Conservation (phyloP, 257 asterid genomes). For the Jaltomata sinuosa region DNA sequence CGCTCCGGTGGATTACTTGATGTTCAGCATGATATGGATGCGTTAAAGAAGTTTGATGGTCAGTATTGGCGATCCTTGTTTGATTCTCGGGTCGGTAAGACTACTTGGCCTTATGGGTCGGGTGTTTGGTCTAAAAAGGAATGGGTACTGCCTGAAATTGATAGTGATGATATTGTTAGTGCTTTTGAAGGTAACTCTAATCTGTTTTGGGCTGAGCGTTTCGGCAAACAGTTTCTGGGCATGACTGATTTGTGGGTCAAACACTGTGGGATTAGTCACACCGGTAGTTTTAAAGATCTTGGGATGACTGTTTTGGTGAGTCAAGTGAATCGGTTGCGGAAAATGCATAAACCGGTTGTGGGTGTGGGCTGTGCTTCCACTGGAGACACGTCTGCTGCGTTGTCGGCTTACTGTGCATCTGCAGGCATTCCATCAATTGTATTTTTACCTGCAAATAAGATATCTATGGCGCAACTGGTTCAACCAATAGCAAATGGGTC, state of each 20-base stretch:
- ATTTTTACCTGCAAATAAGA: constrained; percentile 60
- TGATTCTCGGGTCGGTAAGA: constrained; percentile 79
- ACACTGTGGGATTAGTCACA: constrained; percentile 78
- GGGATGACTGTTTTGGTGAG: constrained; percentile 89
- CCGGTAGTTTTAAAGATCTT: constrained; percentile 72
- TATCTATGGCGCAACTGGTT: constrained; percentile 69
- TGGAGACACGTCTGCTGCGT: constrained; percentile 76
- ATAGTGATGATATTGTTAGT: constrained; percentile 60
- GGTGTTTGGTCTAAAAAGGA: constrained; percentile 93
- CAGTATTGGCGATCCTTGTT: constrained; percentile 61
- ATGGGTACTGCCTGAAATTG: constrained; percentile 78
- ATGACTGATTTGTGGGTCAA: constrained; percentile 83
- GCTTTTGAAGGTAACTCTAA: constrained; percentile 75
- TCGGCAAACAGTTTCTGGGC: constrained; percentile 73
- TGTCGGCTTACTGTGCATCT: constrained; percentile 69
- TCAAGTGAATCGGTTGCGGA: constrained; percentile 62
- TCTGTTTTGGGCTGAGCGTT: constrained; percentile 85
- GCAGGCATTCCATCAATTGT: constrained; percentile 84
- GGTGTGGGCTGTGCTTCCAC: constrained; percentile 88
- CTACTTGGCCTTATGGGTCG: constrained; percentile 81
- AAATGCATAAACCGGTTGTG: constrained; percentile 61
- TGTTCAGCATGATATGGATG: constrained; percentile 75
- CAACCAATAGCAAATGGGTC: constrained; percentile 94
- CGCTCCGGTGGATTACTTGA: constrained; percentile 81
- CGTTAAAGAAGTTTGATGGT: constrained; percentile 62